Evolutionary conservation across 2,329 filamentous ascomycete species (phyloP).

Genomic region (Fusarium camptoceras): DNA sequence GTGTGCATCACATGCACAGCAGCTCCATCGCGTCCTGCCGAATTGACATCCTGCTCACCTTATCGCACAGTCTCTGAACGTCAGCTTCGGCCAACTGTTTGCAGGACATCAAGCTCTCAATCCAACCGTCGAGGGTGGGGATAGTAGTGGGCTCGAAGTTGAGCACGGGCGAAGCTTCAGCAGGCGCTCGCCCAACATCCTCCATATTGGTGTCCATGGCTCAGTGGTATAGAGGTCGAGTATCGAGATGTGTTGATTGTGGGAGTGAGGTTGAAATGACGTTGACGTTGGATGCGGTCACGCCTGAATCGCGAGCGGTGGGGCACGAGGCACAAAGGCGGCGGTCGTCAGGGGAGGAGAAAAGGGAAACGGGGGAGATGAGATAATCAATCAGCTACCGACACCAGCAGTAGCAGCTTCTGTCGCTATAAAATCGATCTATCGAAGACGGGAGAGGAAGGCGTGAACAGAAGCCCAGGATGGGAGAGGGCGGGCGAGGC

Average conservation of each 20-base stretch:
- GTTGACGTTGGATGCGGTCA: conserved; percentile 49
- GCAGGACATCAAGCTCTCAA: conserved; percentile 97
- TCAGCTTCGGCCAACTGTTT: conserved; percentile 96
- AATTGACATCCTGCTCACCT: conserved; percentile 67
- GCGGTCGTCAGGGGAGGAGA: conserved; percentile 42
- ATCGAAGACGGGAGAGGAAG: conserved; percentile 11
- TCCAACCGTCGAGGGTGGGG: conserved; percentile 96
- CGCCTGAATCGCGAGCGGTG: conserved; percentile 48
- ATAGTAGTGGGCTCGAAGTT: conserved; percentile 85
- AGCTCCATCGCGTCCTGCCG: background rate
- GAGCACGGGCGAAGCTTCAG: conserved; percentile 77
- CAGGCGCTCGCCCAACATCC: conserved; percentile 89
- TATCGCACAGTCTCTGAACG: conserved; percentile 96
- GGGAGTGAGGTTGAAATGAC: conserved; percentile 43
- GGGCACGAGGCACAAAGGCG: conserved; percentile 48
- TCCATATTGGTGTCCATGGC: conserved; percentile 99
- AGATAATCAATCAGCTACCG: conserved; percentile 39
- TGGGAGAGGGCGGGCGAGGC: conserved; percentile 11
- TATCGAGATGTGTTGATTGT: conserved; percentile 28
- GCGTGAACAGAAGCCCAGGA: conserved; percentile 3
- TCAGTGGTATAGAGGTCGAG: conserved; percentile 19
- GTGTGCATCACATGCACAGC: background rate
- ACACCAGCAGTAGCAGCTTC: conserved; percentile 36
- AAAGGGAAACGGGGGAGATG: conserved; percentile 26
- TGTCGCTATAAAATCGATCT: conserved; percentile 31